Conservation (phyloP, 2,329 filamentous ascomycete species). For the Xylariaceae sp. region DNA sequence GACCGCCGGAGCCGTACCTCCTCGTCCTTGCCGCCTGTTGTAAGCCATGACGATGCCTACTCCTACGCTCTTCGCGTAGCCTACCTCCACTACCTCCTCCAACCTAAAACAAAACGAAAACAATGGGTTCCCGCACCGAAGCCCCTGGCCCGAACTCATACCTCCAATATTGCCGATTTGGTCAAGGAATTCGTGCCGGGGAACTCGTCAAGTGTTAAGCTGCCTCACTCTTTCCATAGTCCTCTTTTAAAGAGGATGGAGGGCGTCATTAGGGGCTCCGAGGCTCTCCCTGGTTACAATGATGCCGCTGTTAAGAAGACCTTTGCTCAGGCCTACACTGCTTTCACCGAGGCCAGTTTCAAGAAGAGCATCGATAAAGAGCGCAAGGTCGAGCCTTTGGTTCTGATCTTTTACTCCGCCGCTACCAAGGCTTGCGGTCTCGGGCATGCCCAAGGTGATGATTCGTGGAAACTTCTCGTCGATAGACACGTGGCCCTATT, state of each 20-base stretch:
- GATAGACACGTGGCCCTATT: conserved; percentile 95
- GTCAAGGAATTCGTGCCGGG: conserved; percentile 75
- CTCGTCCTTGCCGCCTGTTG: conserved; percentile 42
- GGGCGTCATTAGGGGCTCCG: conserved; percentile 73
- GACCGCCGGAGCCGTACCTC: conserved; percentile 40
- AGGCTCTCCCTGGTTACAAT: conserved; percentile 81
- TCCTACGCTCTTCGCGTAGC: conserved; percentile 85
- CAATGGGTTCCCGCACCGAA: conserved; percentile 72
- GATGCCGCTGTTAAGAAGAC: conserved; percentile 89
- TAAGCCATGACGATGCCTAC: conserved; percentile 77
- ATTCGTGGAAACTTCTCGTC: conserved; percentile 85
- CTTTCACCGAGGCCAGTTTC: conserved; percentile 83
- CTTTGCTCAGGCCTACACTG: conserved; percentile 91
- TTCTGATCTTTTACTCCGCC: conserved; percentile 94
- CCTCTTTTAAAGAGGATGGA: conserved; percentile 68
- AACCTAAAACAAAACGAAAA: conserved; percentile 83
- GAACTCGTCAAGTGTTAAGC: conserved; percentile 49
- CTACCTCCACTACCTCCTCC: conserved; percentile 87
- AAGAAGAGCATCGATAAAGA: conserved; percentile 92
- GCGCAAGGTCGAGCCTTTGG: conserved; percentile 82
- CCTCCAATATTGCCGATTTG: conserved; percentile 74
- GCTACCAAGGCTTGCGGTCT: conserved; percentile 82
- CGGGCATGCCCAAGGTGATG: conserved; percentile 70
- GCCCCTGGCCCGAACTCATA: conserved; percentile 57
- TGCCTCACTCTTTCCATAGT: conserved; percentile 52